These are phyloP conservation scores for Cryptococcus jaspeensis DNA, from an alignment of 1,284 basidiomycete species.

Conservation along the genomic window DNA sequence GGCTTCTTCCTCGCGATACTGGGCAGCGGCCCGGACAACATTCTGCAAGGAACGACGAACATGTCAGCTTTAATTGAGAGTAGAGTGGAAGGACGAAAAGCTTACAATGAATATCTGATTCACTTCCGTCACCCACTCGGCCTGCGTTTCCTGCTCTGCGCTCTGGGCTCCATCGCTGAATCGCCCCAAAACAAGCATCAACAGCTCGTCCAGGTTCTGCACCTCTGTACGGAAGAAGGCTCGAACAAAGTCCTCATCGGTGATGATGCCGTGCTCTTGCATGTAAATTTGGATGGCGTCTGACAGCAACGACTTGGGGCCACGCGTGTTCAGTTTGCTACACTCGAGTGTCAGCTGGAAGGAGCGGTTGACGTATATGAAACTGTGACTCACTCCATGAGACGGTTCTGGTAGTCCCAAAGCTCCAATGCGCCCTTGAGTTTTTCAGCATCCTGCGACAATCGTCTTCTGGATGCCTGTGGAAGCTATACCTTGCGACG, in stretches of 20 bases:
- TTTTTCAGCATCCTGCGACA: constrained; percentile 86
- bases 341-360: no score
- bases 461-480: constrained; percentile 68
- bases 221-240: constrained; percentile 79
- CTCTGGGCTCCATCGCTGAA: constrained; percentile 18
- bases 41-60: constrained; percentile 56
- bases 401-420: constrained; percentile 73
- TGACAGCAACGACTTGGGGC: constrained; percentile 46
- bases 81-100: constrained; percentile 6
- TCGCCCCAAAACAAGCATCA: constrained; percentile 39
- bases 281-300: constrained; percentile 49
- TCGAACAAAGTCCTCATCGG: constrained; percentile 74
- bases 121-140: constrained; percentile 63
- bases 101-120: constrained; percentile 70
- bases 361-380: background rate
- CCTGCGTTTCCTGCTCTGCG: constrained; percentile 16
- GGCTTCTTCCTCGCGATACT: constrained; percentile 69
- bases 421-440: constrained; percentile 76
- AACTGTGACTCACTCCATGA: constrained; percentile 45
- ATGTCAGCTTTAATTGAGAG: background rate
- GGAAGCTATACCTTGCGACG: constrained; percentile 62
- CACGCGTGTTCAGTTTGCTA: no score
- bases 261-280: constrained; percentile 34
- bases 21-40: constrained; percentile 67
- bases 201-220: constrained; percentile 41